Percentiles rank a stretch among this genome's conserved stretches.
Conservation (phyloP, 352 stramenopile genomes). For the Poterioochromonas sp. region DNA sequence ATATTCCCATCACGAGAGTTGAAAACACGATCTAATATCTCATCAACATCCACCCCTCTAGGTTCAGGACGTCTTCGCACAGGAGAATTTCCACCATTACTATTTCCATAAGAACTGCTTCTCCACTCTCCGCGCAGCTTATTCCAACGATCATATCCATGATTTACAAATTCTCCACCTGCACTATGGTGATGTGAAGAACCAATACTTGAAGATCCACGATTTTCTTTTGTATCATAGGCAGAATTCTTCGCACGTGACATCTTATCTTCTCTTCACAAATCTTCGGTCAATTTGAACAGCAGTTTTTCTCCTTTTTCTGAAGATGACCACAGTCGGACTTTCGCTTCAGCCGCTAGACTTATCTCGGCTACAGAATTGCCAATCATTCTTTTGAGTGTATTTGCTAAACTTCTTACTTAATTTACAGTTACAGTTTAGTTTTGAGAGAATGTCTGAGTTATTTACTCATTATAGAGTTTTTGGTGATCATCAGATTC, state of each 20-base stretch:
- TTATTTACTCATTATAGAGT: constrained; percentile 26
- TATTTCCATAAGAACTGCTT: too few species aligned
- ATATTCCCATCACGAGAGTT: not conserved
- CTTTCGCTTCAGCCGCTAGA: too few species aligned
- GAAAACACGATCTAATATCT: not conserved
- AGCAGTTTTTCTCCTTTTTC: too few species aligned
- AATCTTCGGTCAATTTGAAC: not conserved
- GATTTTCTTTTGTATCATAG: not conserved
- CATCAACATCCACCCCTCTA: not conserved
- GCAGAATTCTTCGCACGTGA: not conserved
- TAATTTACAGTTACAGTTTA: too few species aligned
- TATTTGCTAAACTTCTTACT: too few species aligned
- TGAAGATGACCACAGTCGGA: too few species aligned
- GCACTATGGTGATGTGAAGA: not conserved
- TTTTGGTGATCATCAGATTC: not conserved
- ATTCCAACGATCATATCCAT: not conserved
- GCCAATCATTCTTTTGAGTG: too few species aligned
- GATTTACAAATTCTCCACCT: not conserved
- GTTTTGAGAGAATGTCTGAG: too few species aligned
- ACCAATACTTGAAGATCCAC: not conserved
- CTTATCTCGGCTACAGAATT: too few species aligned
- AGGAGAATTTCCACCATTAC: not conserved
- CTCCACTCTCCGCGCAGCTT: not conserved
- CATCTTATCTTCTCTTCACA: not conserved
- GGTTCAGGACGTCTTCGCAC: not conserved